Conservation (phyloP, 2,329 filamentous ascomycete genomes). For the Penicillium oxalicum region DNA sequence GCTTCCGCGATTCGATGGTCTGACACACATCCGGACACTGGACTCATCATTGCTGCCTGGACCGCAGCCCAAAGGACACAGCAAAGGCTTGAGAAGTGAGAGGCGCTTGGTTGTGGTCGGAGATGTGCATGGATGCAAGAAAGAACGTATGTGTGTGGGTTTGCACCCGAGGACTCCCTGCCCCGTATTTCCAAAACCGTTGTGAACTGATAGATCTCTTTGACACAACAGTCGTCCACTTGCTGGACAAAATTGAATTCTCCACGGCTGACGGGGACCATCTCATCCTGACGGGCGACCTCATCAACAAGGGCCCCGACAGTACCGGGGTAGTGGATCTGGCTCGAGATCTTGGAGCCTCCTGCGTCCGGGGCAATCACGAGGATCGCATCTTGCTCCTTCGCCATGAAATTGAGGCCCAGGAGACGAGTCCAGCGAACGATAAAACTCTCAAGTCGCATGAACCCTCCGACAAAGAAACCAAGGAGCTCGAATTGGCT, state of each 20-base stretch:
- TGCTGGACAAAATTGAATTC: constrained; percentile 65
- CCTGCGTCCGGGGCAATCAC: constrained; percentile 84
- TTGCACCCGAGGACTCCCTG: too few species aligned
- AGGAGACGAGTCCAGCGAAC: constrained; percentile 11
- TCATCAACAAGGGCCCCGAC: constrained; percentile 82
- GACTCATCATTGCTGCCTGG: constrained; percentile 44
- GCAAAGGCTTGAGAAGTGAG: constrained; percentile 19
- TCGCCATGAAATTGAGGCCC: constrained; percentile 43
- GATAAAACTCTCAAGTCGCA: constrained; percentile 9
- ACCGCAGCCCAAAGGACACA: constrained; percentile 7
- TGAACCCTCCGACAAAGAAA: constrained; percentile 28
- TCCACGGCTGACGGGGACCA: constrained; percentile 58
- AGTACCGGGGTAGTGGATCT: constrained; percentile 70
- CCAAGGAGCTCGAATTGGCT: constrained; percentile 47
- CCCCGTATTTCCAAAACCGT: too few species aligned
- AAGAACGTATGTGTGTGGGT: constrained; percentile 54
- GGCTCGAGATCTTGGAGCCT: constrained; percentile 66
- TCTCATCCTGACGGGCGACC: constrained; percentile 69
- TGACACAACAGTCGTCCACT: constrained; percentile 38
- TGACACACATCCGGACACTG: constrained; percentile 48
- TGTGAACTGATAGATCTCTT: not conserved
- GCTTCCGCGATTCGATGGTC: constrained; percentile 43
- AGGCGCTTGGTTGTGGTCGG: constrained; percentile 74
- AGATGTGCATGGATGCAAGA: constrained; percentile 84
- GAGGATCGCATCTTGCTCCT: constrained; percentile 78